Base-by-base conservation (phyloP, 1,284 basidiomycete genomes). In the Tylopilus sp. region DNA sequence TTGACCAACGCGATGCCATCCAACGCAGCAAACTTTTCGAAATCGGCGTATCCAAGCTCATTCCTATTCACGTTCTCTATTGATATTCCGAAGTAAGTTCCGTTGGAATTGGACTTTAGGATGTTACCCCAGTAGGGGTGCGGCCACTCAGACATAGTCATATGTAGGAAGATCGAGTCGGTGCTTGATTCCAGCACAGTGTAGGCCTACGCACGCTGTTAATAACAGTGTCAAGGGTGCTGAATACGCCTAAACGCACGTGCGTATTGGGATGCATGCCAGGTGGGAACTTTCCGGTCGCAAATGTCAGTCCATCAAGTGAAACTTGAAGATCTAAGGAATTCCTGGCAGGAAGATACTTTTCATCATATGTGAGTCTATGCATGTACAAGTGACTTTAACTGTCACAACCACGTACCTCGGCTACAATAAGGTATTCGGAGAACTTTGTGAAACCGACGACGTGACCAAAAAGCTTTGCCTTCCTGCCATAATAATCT, bases 371-470 rank as follows among this genome's bases (percentile, higher is more conserved):
- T n/a, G 19, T 51, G 5, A 61, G 33, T 37, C 10, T 10, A 18
- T 8, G 28, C 18, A 15, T 23, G 46, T n/a, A 26, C 41, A 33
- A 48, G 23, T 37, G 30, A 30, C 49, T 10, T 29, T 23, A 0
- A 12, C n/a, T n/a, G n/a, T n/a, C n/a, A 4, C 2, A 7, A 23
- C 19, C 28, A 63, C 79, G 45, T 41, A 97, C 89, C 77, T 96
- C 85, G 13, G 96, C 96, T 19, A 97, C 94, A 35, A 98, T 83
- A 61, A 98, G 75, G 66, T 88, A 99, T 72, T 98, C 91, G 4
- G 92, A 92, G 70, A 99, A 99, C 65, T 94, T 96, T 0, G 97
- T 88, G 72, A 95, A 97, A 3, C 96, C 96, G 55, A 95, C 90
- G 46, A 98, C 84, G 36, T 84, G 76, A 42, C 91, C 81, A 63